phyloP scores from a whole-genome alignment of 176 grass and related monocot genomes.

The Avena insularis region DNA sequence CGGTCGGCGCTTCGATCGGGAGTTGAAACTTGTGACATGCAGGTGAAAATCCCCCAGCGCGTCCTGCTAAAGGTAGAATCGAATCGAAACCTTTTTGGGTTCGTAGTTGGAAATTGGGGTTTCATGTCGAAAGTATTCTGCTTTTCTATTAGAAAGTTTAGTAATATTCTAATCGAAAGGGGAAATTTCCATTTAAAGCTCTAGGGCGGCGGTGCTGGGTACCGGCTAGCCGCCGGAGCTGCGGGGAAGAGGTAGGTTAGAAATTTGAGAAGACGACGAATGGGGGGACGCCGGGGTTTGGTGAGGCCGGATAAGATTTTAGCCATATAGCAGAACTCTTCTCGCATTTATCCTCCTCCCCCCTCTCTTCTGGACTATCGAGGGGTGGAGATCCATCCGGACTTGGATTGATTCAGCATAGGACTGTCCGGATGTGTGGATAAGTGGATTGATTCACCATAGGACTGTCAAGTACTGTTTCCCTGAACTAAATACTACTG shows the following conservation, averaged over 20 bases:
- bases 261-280: neutral
- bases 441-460: neutral
- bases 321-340: neutral
- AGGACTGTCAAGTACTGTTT: neutral
- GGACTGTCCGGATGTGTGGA: neutral
- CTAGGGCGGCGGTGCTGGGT: neutral
- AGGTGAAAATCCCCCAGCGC: conserved; percentile 9
- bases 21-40: neutral
- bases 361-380: neutral
- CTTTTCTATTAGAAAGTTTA: conserved; percentile 5
- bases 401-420: neutral
- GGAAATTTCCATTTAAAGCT: neutral
- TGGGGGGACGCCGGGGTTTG: neutral
- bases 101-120: neutral
- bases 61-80: neutral
- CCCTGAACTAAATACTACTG: neutral
- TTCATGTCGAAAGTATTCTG: neutral
- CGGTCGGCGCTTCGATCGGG: neutral
- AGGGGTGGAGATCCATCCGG: conserved; percentile 17
- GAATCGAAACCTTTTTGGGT: neutral
- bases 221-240: neutral
- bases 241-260: neutral
- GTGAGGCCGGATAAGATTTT: neutral
- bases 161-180: conserved; percentile 9
- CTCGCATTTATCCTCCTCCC: neutral